Percentiles rank a stretch among this genome's conserved stretches.
These are phyloP conservation scores for Myriosclerotinia scirpicola DNA, from an alignment of 2,329 filamentous ascomycete species.

Conservation along the genomic window DNA sequence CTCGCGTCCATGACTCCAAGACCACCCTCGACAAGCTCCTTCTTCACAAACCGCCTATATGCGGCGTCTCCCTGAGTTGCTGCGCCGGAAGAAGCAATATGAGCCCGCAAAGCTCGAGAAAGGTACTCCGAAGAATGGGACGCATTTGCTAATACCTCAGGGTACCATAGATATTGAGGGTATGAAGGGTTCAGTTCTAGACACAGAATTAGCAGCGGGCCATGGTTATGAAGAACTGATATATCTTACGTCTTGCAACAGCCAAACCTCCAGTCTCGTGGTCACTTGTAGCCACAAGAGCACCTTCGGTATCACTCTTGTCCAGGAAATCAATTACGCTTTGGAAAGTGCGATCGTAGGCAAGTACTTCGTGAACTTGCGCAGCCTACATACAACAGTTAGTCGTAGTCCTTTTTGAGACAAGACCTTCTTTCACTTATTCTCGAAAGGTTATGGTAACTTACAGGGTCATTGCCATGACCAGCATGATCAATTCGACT, in stretches of 20 bases:
- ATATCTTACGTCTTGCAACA: slow-evolving; percentile 67
- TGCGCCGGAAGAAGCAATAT: slow-evolving; percentile 47
- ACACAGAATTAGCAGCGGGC: slow-evolving; percentile 13
- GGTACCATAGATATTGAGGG: slow-evolving; percentile 77
- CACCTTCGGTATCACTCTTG: slow-evolving; percentile 67
- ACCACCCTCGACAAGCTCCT: slow-evolving; percentile 64
- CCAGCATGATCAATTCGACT: slow-evolving; percentile 95
- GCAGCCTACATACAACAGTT: slow-evolving; percentile 47
- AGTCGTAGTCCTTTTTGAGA: background rate
- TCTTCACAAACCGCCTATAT: slow-evolving; percentile 61
- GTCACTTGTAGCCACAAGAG: slow-evolving; percentile 88
- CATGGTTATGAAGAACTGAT: background rate
- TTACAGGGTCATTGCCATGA: slow-evolving; percentile 73
- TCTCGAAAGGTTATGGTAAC: background rate
- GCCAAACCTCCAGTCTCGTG: slow-evolving; percentile 93
- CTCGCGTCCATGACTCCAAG: slow-evolving; percentile 76
- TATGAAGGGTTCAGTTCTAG: slow-evolving; percentile 59
- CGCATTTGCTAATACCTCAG: slow-evolving; percentile 75
- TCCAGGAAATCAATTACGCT: slow-evolving; percentile 83
- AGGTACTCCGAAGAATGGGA: slow-evolving; percentile 74
- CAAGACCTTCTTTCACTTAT: background rate
- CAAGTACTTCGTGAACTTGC: slow-evolving; percentile 89
- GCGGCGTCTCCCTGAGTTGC: slow-evolving; percentile 40
- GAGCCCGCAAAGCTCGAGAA: slow-evolving; percentile 58
- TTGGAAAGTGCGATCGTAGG: slow-evolving; percentile 85